phyloP scores from a whole-genome alignment of 1,284 basidiomycete genomes.

The Apiotrichum domesticum region DNA sequence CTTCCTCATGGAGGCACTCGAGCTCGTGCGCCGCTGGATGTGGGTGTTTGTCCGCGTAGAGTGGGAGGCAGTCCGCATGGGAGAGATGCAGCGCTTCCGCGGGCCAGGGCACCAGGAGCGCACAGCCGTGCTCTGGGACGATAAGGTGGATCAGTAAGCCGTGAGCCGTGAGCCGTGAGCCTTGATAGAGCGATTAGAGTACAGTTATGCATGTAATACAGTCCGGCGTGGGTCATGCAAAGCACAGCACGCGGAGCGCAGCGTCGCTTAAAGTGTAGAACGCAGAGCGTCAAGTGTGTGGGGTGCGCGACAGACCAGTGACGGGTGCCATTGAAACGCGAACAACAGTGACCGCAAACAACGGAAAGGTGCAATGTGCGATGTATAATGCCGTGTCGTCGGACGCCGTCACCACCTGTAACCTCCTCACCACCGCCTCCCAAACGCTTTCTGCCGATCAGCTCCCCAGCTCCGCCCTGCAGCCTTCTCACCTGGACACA shows the following conservation, averaged over 20 bases:
- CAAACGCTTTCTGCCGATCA: too few species aligned
- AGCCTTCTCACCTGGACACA: constrained; percentile 45
- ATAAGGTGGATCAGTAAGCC: constrained; percentile 10
- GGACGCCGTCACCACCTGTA: too few species aligned
- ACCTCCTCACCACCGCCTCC: constrained; percentile 30
- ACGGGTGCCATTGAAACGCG: too few species aligned
- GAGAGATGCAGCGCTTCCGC: constrained; percentile 31
- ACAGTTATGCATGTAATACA: too few species aligned
- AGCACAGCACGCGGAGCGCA: too few species aligned
- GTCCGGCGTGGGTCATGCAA: too few species aligned
- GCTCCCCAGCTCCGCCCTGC: background rate
- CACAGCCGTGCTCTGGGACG: constrained; percentile 16
- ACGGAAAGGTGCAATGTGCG: background rate
- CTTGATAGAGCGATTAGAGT: background rate
- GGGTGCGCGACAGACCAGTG: too few species aligned
- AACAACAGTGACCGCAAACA: too few species aligned
- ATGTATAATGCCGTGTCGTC: background rate
- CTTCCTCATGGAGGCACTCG: constrained; percentile 85
- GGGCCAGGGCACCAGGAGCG: constrained; percentile 3
- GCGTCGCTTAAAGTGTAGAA: background rate
- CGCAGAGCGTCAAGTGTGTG: too few species aligned
- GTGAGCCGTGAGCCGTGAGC: background rate
- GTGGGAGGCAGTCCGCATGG: constrained; percentile 76
- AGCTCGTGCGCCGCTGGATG: constrained; percentile 83
- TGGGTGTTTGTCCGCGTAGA: constrained; percentile 97